Evolutionary conservation across 352 stramenopile genomes (phyloP), one percentile per base, ranked within the genome.

Genomic region (Lagenidium sp.): DNA sequence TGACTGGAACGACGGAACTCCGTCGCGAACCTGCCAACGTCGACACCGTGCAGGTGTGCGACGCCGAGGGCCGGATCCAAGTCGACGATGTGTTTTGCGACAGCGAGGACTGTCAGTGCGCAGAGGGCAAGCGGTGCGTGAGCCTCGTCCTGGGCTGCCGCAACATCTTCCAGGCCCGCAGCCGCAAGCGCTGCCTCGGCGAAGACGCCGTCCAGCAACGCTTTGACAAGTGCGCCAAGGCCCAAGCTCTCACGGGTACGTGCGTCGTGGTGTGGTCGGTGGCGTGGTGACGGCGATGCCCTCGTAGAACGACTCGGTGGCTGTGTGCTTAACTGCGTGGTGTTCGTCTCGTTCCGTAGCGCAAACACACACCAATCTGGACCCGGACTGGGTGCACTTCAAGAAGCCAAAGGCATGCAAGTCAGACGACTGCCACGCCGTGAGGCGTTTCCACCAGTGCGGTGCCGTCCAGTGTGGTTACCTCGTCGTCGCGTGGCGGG

Each of bases 41-140:
- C 6, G 15, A 47, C 19, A 20, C 51, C 3, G 19, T 76, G 4
- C 24, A 65, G 21, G 80, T 93, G 40, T 93, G 80, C 44, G 55
- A 86, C 36, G 52, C 49, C 0, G 38, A 47, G 11, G 70, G 73
- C 24, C 48, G 55, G 10, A 84, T 93, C 37, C 75, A 89, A 51
- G 57, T 88, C 23, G 80, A 90, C 49, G 80, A 93, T 43, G 71
- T 92, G 10, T 87, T 93, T 44, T 93, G 80, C 30, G 67, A 79
- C 34, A 50, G 65, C 34, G 53, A 67, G 37, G 64, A 77, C 34
- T 93, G 77, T 25, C 32, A 47, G 22, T 93, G 80, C 44, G 59
- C 58, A 1, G 49, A 56, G 6, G 65, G 50, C 29, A 67, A 71
- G 53, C 41, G 54, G 30, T 93, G 80, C 37, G 75, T 70, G 24